A percentile compares a stretch with the other conserved stretches of the same genome.
phyloP scores from a whole-genome alignment of 2,329 filamentous ascomycete species.

The Fusarium nelsonii region DNA sequence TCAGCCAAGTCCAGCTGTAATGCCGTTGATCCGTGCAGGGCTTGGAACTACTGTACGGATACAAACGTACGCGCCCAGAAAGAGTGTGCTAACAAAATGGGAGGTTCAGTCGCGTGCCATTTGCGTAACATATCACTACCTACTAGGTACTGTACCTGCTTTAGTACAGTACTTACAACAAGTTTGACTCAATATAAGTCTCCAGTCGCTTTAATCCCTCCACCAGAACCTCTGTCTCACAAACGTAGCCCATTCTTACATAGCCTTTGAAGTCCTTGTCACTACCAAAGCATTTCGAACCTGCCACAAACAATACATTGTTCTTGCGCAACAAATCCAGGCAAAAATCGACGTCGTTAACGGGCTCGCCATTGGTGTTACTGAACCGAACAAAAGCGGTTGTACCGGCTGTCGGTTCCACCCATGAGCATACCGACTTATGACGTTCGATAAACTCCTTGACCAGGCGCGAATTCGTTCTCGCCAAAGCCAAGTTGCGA shows the following conservation, averaged over 20 bases:
- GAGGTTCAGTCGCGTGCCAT: background rate
- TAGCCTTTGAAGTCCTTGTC: slow-evolving; percentile 77
- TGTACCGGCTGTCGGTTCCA: slow-evolving; percentile 81
- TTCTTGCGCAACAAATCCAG: slow-evolving; percentile 74
- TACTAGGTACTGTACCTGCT: background rate
- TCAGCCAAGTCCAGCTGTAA: slow-evolving; percentile 39
- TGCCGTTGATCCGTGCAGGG: slow-evolving; percentile 39
- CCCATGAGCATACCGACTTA: slow-evolving; percentile 74
- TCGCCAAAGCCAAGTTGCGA: slow-evolving; percentile 73
- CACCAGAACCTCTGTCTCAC: slow-evolving; percentile 75
- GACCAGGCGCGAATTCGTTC: slow-evolving; percentile 74
- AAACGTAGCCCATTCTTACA: slow-evolving; percentile 82
- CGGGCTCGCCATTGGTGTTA: slow-evolving; percentile 66
- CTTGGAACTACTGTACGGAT: background rate
- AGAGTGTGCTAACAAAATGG: background rate
- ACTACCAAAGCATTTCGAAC: slow-evolving; percentile 77
- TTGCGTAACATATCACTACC: background rate
- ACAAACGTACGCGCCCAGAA: too few relatives aligned
- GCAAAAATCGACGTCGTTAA: slow-evolving; percentile 81
- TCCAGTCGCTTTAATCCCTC: slow-evolving; percentile 69
- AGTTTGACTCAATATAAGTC: slow-evolving; percentile 53
- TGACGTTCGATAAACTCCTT: slow-evolving; percentile 75
- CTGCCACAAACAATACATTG: slow-evolving; percentile 81
- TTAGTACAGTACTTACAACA: slow-evolving; percentile 6
- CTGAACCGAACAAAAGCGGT: slow-evolving; percentile 81